These are phyloP conservation scores for Cercospora nicotianae DNA, from an alignment of 2,329 filamentous ascomycete genomes.

Conservation along the genomic window DNA sequence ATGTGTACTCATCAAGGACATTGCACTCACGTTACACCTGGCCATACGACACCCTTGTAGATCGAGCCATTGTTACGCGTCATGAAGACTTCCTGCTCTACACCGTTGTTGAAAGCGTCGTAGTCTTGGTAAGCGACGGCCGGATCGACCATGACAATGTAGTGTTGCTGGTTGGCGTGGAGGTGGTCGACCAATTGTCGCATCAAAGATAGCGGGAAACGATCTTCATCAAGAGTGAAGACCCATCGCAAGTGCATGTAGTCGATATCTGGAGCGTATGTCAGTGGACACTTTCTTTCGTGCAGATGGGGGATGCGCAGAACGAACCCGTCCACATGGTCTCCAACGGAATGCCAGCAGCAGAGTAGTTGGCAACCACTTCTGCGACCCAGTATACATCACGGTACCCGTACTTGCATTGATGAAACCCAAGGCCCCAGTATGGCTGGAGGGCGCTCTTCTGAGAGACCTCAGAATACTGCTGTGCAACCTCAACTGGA, in stretches of 20 bases:
- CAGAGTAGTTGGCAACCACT: conserved; percentile 64
- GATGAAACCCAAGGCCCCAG: conserved; percentile 55
- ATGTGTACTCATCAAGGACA: too few relatives aligned
- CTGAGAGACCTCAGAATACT: conserved; percentile 54
- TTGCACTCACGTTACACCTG: conserved; percentile 51
- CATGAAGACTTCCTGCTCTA: conserved; percentile 57
- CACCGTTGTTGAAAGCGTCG: conserved; percentile 62
- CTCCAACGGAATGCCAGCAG: conserved; percentile 65
- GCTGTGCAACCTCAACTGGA: conserved; percentile 50
- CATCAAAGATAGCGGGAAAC: conserved; percentile 63
- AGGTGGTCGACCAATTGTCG: conserved; percentile 64
- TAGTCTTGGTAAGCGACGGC: conserved; percentile 53
- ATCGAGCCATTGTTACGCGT: conserved; percentile 56
- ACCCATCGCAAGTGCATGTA: conserved; percentile 52
- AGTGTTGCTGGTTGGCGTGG: conserved; percentile 38
- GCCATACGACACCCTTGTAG: conserved; percentile 71
- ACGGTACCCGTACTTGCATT: conserved; percentile 52
- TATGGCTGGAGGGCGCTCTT: conserved; percentile 53
- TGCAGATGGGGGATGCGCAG: too few relatives aligned
- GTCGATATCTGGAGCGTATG: conserved; percentile 36
- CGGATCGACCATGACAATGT: conserved; percentile 72
- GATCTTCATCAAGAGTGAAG: conserved; percentile 64
- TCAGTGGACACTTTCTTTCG: conserved; percentile 8
- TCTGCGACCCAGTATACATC: conserved; percentile 67
- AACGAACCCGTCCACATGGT: conserved; percentile 69